Conservation (phyloP, 2,329 filamentous ascomycete species). For the Capronia americana region DNA sequence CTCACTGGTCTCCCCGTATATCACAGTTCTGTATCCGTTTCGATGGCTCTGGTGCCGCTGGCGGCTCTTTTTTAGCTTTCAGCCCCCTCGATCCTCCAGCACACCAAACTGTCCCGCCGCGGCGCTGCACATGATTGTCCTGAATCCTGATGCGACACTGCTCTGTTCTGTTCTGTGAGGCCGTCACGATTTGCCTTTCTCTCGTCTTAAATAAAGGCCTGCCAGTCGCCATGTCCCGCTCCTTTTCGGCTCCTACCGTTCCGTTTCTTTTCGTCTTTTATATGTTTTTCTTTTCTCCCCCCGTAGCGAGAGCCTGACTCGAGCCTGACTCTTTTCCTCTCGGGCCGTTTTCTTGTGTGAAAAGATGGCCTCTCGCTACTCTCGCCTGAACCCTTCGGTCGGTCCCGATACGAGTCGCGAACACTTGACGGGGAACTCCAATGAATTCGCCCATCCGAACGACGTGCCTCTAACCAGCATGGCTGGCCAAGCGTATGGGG, state of each 20-base stretch:
- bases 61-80: constrained; percentile 19
- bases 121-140: background rate
- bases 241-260: background rate
- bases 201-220: too few species aligned
- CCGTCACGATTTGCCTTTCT: background rate
- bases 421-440: background rate
- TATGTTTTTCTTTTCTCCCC: background rate
- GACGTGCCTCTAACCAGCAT: constrained; percentile 8
- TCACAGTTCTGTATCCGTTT: background rate
- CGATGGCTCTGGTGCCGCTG: background rate
- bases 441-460: background rate
- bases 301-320: too few species aligned
- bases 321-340: background rate
- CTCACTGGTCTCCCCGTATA: background rate
- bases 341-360: background rate
- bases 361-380: constrained; percentile 2
- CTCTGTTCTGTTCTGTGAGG: too few species aligned
- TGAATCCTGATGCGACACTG: background rate
- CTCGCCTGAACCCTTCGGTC: background rate
- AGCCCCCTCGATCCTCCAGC: background rate
- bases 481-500: background rate
- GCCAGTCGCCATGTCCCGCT: too few species aligned
- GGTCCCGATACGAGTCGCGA: background rate
- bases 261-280: background rate
- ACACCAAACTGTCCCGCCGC: background rate